These are phyloP conservation scores for Neurospora sp. DNA, from an alignment of 495 filamentous ascomycete genomes.

Conservation along the genomic window DNA sequence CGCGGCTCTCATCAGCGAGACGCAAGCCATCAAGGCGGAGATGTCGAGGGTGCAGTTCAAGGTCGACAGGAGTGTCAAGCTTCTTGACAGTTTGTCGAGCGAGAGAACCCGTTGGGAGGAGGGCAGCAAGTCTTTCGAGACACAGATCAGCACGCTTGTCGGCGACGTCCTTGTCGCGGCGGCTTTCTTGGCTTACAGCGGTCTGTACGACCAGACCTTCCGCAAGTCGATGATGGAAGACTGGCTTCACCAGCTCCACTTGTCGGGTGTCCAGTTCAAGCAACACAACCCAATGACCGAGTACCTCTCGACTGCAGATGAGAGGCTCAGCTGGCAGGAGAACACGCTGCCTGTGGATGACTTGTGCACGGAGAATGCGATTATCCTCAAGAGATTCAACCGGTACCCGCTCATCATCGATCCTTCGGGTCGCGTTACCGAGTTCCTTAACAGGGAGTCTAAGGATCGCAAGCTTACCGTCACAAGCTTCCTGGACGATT, in stretches of 20 bases:
- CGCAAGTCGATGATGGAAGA: constrained; percentile 95
- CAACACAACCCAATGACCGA: constrained; percentile 89
- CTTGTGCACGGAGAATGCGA: constrained; percentile 96
- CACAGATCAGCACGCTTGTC: constrained; percentile 91
- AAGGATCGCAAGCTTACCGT: constrained; percentile 90
- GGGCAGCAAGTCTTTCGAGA: constrained; percentile 94
- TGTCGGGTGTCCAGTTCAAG: constrained; percentile 88
- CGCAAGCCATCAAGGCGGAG: constrained; percentile 91
- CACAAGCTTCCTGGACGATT: constrained; percentile 95
- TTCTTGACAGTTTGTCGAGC: constrained; percentile 89
- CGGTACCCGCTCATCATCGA: constrained; percentile 97
- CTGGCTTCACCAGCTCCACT: constrained; percentile 83
- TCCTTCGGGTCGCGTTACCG: constrained; percentile 84
- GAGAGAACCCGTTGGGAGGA: constrained; percentile 91
- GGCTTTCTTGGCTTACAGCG: constrained; percentile 95
- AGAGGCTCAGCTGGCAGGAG: constrained; percentile 87
- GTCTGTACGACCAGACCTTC: constrained; percentile 96
- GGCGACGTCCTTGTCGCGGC: constrained; percentile 92
- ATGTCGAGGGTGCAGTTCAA: constrained; percentile 96
- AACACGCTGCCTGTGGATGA: constrained; percentile 97
- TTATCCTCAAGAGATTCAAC: constrained; percentile 95
- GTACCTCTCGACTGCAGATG: constrained; percentile 93
- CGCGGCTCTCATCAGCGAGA: constrained; percentile 90
- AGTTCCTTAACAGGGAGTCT: constrained; percentile 90
- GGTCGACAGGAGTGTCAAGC: constrained; percentile 87